Evolutionary conservation across 1,284 basidiomycete species (phyloP).

Genomic region (Flammula alnicola): DNA sequence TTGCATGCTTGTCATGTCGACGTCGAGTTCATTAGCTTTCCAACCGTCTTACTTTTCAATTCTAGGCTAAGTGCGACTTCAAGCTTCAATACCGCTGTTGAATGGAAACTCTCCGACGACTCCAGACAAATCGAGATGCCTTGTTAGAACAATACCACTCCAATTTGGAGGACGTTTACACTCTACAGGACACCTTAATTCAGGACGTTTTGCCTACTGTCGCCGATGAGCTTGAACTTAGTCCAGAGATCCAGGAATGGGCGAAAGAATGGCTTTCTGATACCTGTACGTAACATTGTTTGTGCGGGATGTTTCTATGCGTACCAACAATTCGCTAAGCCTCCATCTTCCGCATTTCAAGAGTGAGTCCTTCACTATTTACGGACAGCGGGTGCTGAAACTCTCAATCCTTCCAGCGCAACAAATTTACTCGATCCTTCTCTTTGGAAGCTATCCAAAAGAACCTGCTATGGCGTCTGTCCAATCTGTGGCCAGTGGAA

Average conservation of each 20-base stretch:
- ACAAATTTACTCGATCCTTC: conserved; percentile 67
- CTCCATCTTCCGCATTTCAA: conserved; percentile 67
- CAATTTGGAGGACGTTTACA: conserved; percentile 48
- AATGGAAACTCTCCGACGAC: conserved; percentile 42
- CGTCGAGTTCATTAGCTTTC: conserved; percentile 2
- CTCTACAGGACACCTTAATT: conserved; percentile 54
- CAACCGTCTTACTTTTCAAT: conserved; percentile 9
- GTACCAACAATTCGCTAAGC: conserved; percentile 41
- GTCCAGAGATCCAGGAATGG: conserved; percentile 50
- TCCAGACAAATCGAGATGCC: conserved; percentile 44
- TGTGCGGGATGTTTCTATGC: conserved; percentile 14
- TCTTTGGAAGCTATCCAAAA: conserved; percentile 63
- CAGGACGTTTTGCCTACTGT: conserved; percentile 63
- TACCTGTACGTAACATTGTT: conserved; percentile 46
- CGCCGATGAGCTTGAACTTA: conserved; percentile 57
- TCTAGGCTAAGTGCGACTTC: conserved; percentile 1
- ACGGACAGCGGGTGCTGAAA: conserved; percentile 2
- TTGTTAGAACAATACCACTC: conserved; percentile 50
- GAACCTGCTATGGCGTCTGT: conserved; percentile 63
- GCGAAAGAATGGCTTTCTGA: conserved; percentile 66
- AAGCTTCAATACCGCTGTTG: conserved; percentile 2
- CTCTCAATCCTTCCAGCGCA: conserved; percentile 50
- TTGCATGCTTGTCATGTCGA: conserved; percentile 14
- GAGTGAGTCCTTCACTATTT: conserved; percentile 46
- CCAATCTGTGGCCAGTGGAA: conserved; percentile 45